Percentiles rank a stretch among this genome's conserved stretches.
These are phyloP conservation scores for Tilletia setariae DNA, from an alignment of 1,284 basidiomycete genomes.

Conservation along the genomic window DNA sequence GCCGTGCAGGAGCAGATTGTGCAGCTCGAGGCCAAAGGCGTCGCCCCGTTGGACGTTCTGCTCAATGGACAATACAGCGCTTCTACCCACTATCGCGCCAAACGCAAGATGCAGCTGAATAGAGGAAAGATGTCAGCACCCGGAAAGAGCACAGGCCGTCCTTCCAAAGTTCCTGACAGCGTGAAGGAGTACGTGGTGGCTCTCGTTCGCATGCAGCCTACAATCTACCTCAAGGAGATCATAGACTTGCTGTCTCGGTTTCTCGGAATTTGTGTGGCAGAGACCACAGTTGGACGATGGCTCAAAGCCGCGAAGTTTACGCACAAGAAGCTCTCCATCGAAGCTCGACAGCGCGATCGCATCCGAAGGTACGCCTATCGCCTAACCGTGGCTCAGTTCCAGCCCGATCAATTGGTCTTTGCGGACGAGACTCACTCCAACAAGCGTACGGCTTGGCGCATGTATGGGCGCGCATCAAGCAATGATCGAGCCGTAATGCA, in stretches of 20 bases:
- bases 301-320: neutral
- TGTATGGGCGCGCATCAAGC: neutral
- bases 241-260: neutral
- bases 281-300: neutral
- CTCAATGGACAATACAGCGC: too few relatives aligned
- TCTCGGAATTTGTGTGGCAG: neutral
- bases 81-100: too few relatives aligned
- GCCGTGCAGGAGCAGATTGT: too few relatives aligned
- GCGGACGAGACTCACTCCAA: neutral
- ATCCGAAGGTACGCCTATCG: neutral
- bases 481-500: neutral
- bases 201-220: neutral
- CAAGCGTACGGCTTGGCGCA: neutral
- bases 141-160: too few relatives aligned
- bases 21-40: too few relatives aligned
- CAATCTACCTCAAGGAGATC: neutral
- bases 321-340: neutral
- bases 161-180: too few relatives aligned
- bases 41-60: too few relatives aligned
- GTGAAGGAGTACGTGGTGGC: neutral
- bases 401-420: neutral
- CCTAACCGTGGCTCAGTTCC: neutral
- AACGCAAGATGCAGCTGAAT: too few relatives aligned
- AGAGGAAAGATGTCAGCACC: too few relatives aligned
- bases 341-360: neutral